Evolutionary conservation across 2,329 filamentous ascomycete genomes (phyloP).

Genomic region (Colletotrichum musicola): DNA sequence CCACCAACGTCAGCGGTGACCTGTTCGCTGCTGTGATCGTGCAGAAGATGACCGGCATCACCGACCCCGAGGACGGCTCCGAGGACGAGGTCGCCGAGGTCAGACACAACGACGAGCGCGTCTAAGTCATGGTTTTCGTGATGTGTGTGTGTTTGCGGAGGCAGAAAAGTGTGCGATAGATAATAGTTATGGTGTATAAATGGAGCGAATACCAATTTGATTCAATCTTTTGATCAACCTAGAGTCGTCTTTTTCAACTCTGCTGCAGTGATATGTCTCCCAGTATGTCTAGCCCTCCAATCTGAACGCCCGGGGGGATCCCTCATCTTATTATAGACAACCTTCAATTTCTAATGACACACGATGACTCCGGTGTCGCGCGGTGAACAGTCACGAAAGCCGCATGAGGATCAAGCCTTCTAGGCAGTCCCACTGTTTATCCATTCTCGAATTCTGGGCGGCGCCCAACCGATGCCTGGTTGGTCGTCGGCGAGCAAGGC

Average conservation of each 20-base stretch:
- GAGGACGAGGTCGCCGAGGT: conserved; percentile 18
- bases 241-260: no score
- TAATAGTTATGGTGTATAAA: background rate
- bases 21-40: conserved; percentile 57
- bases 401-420: background rate
- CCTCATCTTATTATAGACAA: background rate
- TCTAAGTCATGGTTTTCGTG: conserved; percentile 1
- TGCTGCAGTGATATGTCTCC: background rate
- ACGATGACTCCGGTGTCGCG: conserved; percentile 15
- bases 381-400: conserved; percentile 7
- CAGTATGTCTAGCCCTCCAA: background rate
- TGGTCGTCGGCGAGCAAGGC: background rate
- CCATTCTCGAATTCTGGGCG: background rate
- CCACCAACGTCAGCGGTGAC: conserved; percentile 64
- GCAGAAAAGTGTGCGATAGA: background rate
- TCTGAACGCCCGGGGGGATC: no score
- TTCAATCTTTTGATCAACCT: background rate
- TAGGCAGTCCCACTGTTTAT: background rate
- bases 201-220: conserved; percentile 24
- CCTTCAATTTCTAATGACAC: background rate
- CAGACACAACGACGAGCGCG: conserved; percentile 32
- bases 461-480: background rate
- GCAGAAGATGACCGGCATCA: conserved; percentile 54
- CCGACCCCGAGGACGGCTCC: conserved; percentile 40
- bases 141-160: background rate